These are phyloP conservation scores for Pouteria glomerata DNA, from an alignment of 148 eudicot genomes.

Conservation along the genomic window DNA sequence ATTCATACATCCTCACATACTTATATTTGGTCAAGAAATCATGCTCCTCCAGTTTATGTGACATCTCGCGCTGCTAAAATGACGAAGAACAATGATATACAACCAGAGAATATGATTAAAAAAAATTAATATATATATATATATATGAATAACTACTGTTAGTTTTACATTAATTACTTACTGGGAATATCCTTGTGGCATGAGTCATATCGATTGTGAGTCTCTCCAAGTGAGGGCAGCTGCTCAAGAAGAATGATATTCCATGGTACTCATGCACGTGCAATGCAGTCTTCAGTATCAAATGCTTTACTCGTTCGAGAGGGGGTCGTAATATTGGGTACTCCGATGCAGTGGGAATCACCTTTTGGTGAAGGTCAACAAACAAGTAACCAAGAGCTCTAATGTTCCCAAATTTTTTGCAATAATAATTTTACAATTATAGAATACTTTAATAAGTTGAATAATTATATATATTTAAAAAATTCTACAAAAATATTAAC, in stretches of 20 bases:
- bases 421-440: background rate
- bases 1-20: background rate
- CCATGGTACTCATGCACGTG: constrained; percentile 23
- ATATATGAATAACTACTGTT: background rate
- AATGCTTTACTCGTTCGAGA: background rate
- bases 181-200: constrained; percentile 12
- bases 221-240: constrained; percentile 16
- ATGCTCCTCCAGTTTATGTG: background rate
- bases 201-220: constrained; percentile 14
- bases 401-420: too few species aligned
- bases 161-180: background rate
- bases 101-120: background rate
- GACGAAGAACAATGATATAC: background rate
- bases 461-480: background rate
- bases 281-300: constrained; percentile 22
- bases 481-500: background rate
- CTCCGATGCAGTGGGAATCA: constrained; percentile 15
- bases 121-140: background rate
- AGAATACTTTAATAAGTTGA: background rate
- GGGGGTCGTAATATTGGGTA: background rate
- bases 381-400: too few species aligned
- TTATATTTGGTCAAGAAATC: background rate
- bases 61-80: background rate
- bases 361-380: constrained; percentile 13
- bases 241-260: constrained; percentile 19